Base-by-base conservation (phyloP, 2,329 filamentous ascomycete genomes). In the Fusarium brevicatenulatum region DNA sequence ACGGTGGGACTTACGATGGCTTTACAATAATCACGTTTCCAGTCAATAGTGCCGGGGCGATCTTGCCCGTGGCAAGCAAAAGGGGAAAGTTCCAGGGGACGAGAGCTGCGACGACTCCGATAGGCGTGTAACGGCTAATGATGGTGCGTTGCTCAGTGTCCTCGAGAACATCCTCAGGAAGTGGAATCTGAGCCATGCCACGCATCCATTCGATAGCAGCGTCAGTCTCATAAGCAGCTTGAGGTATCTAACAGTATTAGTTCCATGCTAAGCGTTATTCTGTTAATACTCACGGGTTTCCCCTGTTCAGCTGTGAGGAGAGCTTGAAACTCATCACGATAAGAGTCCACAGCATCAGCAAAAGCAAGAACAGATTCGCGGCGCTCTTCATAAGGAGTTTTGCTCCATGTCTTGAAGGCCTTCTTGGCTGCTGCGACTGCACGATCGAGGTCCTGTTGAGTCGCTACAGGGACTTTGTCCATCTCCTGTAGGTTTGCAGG, bases 21-120 rank as follows among this genome's bases (percentile, higher is more conserved):
- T 90, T 90, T 67, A 89, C 78, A 55, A 90, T 88, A 43, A 90
- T 79, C 18, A 81, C 79, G 70, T 89, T 89, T 7, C 88, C 88
- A 0, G 89, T 88, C 42, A 91, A 68, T 2, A 92, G 76, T 2
- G 88, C 87, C 0, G 89, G 86, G 4, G 84, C 85, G 28, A 91
- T 81, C 78, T 92, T 92, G 52, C 84, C 83, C 8, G 84, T 77
- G 7, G 83, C 83, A 7, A 90, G 80, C n/a, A 85, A 76, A 19
- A 91, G 78, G 11, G 89, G 89, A 68, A 87, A 88, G 72, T 89
- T 89, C 87, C 87, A 89, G 1, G 87, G 86, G 2, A 87, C 80
- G 32, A 89, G 88, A 21, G 82, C 87, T 6, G 80, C 84, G 1
- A 74, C 76, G 3, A 86, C 82, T 3, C 85, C 85, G 23, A 86